Evolutionary conservation across 306 rosid species (phyloP), one percentile per base, ranked within the genome.

Genomic region (Acacia melanoxylon): DNA sequence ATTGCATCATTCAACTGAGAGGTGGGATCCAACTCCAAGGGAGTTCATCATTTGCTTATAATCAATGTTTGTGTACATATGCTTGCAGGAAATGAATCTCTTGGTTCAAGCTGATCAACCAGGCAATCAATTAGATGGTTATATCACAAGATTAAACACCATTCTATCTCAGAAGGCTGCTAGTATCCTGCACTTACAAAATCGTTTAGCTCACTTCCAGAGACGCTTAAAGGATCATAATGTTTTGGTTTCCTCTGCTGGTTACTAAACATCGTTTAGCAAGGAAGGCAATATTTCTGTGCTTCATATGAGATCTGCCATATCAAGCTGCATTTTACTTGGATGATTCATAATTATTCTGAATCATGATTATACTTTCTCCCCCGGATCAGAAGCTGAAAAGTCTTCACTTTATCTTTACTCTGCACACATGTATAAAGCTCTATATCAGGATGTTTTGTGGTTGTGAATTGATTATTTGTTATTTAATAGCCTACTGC

Each of bases 91-190:
- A 82, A 96, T 96, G 99, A 90, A 89, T 87, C 96, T 96, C 52
- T 87, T 96, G 91, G 98, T 92, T 45, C 97, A 91, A 83, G 99
- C 98, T 74, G 99, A 94, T 86, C 96, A 92, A 83, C 99, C 99
- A 33, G 99, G 97, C 77, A 96, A 94, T 88, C 94, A 91, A 75
- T 89, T 96, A 65, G 98, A 96, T 61, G 92, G 84, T 80, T 96
- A 96, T 68, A 67, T 96, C 78, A 86, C 92, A 27, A 90, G 92
- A 89, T 85, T 96, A 85, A 96, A 94, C 77, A 69, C 87, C 79
- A 92, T 96, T 91, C 91, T 96, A 80, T 96, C 99, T 69, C 99
- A 94, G 89, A 96, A 96, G 90, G 97, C 99, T 77, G 91, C 99
- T 45, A 96, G 92, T 82, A 96, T 96, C 84, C 84, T 92, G 85